Conservation (phyloP, 108 stramenopile genomes). For the Cylindrotheca closterium region DNA sequence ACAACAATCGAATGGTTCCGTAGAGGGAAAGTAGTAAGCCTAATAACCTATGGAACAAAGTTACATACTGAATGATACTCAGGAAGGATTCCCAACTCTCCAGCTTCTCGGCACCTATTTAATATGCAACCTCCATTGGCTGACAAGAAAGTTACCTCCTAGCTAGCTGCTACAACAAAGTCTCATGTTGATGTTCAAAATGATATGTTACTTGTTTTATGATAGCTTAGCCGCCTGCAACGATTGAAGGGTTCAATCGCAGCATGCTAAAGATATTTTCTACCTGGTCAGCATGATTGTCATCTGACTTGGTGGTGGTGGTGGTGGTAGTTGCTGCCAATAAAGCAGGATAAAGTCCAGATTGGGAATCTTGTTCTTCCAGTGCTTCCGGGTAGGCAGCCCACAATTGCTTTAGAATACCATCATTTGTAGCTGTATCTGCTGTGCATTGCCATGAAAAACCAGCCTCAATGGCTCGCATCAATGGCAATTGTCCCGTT, state of each 20-base stretch:
- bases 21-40: conserved; percentile 3
- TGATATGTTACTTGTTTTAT: too few relatives aligned
- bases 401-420: not conserved
- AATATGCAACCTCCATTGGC: too few relatives aligned
- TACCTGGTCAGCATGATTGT: not conserved
- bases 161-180: too few relatives aligned
- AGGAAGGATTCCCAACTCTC: too few relatives aligned
- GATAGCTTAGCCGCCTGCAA: not conserved
- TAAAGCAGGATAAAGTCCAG: not conserved
- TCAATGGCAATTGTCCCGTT: not conserved
- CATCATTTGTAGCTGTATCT: not conserved
- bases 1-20: conserved; percentile 3
- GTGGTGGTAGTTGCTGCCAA: not conserved
- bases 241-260: not conserved
- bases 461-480: not conserved
- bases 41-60: too few relatives aligned
- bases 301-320: not conserved
- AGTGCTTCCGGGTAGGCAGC: not conserved
- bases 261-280: not conserved
- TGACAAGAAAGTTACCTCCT: too few relatives aligned
- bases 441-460: not conserved
- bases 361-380: not conserved
- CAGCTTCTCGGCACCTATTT: too few relatives aligned
- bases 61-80: too few relatives aligned
- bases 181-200: too few relatives aligned